A percentile compares a stretch with the other conserved stretches of the same genome.
Evolutionary conservation across 805 yeast genomes (phyloP).

Genomic region (Pichia rugopelliculosa): DNA sequence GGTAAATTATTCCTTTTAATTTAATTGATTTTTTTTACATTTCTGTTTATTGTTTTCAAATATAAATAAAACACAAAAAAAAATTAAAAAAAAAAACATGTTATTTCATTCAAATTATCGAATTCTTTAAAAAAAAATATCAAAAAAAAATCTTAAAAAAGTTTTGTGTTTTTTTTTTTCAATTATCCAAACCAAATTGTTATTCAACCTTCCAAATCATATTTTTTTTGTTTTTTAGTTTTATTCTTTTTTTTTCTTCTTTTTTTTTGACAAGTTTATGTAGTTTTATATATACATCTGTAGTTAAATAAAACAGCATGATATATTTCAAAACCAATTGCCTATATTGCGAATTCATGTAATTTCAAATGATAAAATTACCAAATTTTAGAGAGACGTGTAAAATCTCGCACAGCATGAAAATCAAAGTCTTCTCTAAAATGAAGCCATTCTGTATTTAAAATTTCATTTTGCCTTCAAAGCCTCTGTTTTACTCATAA

Average conservation of each 20-base stretch:
- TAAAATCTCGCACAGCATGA: too few relatives aligned
- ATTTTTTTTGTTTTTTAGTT: background rate
- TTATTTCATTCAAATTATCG: background rate
- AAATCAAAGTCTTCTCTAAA: too few relatives aligned
- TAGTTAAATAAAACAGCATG: background rate
- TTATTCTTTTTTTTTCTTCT: background rate
- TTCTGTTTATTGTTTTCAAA: background rate
- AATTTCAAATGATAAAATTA: too few relatives aligned
- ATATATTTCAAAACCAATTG: background rate
- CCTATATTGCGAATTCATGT: too few relatives aligned
- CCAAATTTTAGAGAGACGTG: too few relatives aligned
- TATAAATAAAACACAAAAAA: background rate
- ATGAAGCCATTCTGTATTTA: too few relatives aligned
- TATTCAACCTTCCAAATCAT: background rate
- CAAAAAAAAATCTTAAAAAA: background rate
- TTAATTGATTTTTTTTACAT: background rate
- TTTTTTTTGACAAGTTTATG: background rate
- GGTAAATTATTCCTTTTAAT: background rate
- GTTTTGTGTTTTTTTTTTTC: background rate
- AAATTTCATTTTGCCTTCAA: background rate
- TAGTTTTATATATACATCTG: background rate
- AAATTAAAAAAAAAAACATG: background rate
- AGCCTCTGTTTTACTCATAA: too few relatives aligned
- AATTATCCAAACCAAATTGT: background rate
- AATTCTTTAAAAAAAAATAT: background rate